Base-by-base conservation (phyloP, 805 yeast genomes). In the Hanseniaspora osmophila region DNA sequence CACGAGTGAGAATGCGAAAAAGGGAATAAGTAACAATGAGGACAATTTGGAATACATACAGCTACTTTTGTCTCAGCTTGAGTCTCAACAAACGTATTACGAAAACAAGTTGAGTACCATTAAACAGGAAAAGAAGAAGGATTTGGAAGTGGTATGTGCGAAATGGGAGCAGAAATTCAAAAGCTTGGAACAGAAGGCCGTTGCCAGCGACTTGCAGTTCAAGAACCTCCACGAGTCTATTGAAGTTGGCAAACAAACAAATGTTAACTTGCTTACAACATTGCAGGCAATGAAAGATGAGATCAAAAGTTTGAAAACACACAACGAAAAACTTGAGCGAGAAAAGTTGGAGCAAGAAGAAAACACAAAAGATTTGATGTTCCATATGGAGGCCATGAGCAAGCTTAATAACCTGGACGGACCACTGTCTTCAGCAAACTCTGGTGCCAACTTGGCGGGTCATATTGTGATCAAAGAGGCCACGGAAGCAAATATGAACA, bases 1-100 rank as follows among this genome's bases (percentile, higher is more conserved):
- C 13, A 42, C 41, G n/a, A 11, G 4, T 18, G 18, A 30, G 29
- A n/a, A 22, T 33, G 30, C 40, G 6, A 35, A 27, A 18, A 48
- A 52, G 57, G 52, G 65, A 67, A 52, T 57, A 67, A 74, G 66
- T 44, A 37, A 37, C 16, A 11, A 32, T n/a, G 18, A 15, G 18
- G 39, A 74, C 72, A 84, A 83, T 10, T 64, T 82, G 48, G 96
- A 87, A 57, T 87, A 87, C 55, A 80, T 94, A 0, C 82, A 82
- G 55, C 67, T 87, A 37, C 62, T 87, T 22, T 70, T 86, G 9
- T 77, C 87, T 2, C 95, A 87, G 56, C 64, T 87, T 44, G 94
- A 86, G 46, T 80, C 92, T 7, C 95, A 87, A 60, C 67, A 94
- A 47, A 90, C 82, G 49, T 82, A 79, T 60, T 87, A 81, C 58